These are phyloP conservation scores for Gracilaria caudata DNA, from an alignment of 23 red algal species.

Conservation along the genomic window DNA sequence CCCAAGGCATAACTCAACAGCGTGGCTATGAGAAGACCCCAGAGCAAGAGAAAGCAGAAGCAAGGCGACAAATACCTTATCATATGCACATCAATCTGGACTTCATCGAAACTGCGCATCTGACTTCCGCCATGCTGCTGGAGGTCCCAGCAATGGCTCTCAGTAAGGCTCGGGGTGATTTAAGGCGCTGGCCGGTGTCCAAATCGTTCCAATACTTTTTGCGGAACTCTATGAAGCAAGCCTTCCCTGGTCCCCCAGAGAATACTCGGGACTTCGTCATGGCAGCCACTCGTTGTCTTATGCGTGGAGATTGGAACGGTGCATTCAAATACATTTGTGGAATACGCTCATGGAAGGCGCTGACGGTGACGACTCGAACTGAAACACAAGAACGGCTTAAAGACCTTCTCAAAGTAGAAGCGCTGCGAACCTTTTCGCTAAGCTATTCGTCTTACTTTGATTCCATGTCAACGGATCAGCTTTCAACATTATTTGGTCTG, in stretches of 20 bases:
- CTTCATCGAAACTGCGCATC: constrained; percentile 95
- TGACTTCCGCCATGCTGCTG: constrained; percentile 96
- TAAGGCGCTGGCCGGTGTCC: constrained; percentile 68
- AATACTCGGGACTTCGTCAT: constrained; percentile 97
- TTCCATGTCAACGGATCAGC: constrained; percentile 63
- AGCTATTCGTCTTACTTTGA: constrained; percentile 93
- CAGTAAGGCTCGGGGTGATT: constrained; percentile 73
- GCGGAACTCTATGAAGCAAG: constrained; percentile 89
- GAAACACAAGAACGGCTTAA: constrained; percentile 64
- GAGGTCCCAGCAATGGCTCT: constrained; percentile 95
- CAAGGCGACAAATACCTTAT: constrained; percentile 90
- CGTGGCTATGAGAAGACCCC: constrained; percentile 90
- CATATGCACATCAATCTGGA: constrained; percentile 97
- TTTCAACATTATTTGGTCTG: constrained; percentile 85
- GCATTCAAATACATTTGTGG: constrained; percentile 69
- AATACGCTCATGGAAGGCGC: constrained; percentile 80
- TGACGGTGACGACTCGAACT: constrained; percentile 48
- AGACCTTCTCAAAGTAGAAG: constrained; percentile 84
- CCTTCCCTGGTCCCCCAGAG: constrained; percentile 91
- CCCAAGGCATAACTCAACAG: constrained; percentile 79
- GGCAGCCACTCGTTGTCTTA: constrained; percentile 80
- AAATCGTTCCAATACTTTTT: constrained; percentile 96
- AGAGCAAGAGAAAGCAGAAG: constrained; percentile 93
- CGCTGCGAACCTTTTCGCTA: constrained; percentile 85
- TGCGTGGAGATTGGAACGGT: constrained; percentile 81